Evolutionary conservation across 495 filamentous ascomycete species (phyloP).

Genomic region (Daldinia grandis): DNA sequence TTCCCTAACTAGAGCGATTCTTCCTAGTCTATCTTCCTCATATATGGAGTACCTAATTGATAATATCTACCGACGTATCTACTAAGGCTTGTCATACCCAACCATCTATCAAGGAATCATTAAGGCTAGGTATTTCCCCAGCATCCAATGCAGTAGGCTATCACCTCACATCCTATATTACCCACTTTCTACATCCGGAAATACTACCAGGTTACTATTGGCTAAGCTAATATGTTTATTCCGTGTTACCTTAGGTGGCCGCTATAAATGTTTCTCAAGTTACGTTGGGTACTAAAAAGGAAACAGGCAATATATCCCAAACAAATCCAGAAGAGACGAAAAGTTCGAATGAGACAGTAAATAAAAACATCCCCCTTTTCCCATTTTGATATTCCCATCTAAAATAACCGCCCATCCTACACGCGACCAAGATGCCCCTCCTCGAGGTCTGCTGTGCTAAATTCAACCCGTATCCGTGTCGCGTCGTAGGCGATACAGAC

Average conservation of each 20-base stretch:
- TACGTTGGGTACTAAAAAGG: neutral
- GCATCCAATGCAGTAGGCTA: neutral
- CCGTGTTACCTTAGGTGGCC: neutral
- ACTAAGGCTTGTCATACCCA: neutral
- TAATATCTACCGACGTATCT: neutral
- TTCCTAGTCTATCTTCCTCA: neutral
- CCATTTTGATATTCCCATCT: slow-evolving; percentile 1
- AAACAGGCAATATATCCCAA: neutral
- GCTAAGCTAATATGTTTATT: neutral
- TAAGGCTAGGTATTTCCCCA: neutral
- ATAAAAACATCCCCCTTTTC: neutral
- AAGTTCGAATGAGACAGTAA: neutral
- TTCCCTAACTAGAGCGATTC: neutral
- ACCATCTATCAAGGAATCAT: neutral
- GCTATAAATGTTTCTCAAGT: neutral
- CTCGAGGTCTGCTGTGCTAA: neutral
- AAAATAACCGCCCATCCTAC: neutral
- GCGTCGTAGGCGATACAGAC: neutral
- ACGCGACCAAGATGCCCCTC: neutral
- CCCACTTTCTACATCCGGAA: slow-evolving; percentile 13
- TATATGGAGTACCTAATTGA: neutral
- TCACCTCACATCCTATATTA: neutral
- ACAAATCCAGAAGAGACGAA: neutral
- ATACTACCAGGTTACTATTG: slow-evolving; percentile 7
- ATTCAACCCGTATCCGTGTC: neutral